Base-by-base conservation (phyloP, 2,329 filamentous ascomycete species). In the Stemphylium vesicarium region DNA sequence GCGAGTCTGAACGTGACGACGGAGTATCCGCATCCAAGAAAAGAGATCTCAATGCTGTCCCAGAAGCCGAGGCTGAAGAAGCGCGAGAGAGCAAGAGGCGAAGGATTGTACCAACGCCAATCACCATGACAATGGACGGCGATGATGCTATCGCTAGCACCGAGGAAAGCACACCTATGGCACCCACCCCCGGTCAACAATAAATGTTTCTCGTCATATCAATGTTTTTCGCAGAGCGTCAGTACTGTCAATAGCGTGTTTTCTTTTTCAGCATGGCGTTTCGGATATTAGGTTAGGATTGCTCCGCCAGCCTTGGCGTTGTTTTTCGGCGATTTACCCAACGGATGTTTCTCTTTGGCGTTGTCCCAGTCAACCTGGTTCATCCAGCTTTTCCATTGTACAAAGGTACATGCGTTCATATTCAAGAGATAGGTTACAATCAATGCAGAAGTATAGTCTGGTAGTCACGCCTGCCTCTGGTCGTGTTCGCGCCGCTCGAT, bases 51-150 rank as follows among this genome's bases (percentile, higher is more conserved):
- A 70, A 76, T 2, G 66, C 72, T 31, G 70, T 67, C 1, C 74
- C 73, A 3, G 76, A 78, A 45, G 64, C 53, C 1, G 72, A 78
- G 41, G 65, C 51, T 1, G 73, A 74, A 59, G 63, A 73, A 49
- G 52, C 64, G 3, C 65, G 71, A 43, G 72, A 68, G 41, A 75
- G 72, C 13, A 82, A 81, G 72, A 74, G 75, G 56, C 71, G 79
- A 53, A 70, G 80, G 39, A 77, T 82, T 43, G 78, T 77, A 13
- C 79, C 79, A 2, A 81, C 78, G 32, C 73, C 73, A 9, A 73
- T 80, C 67, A 77, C 53, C 1, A 59, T 71, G 44, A 59, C 54
- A 1, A 50, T 46, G 10, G 64, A 64, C 9, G 57, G 57, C 26
- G 71, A 74, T 20, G 65, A 54, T 47, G 71, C 65, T 22, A 63